Base-by-base conservation (phyloP, 768 basidiomycete species). In the Psilocybe cyanescens region DNA sequence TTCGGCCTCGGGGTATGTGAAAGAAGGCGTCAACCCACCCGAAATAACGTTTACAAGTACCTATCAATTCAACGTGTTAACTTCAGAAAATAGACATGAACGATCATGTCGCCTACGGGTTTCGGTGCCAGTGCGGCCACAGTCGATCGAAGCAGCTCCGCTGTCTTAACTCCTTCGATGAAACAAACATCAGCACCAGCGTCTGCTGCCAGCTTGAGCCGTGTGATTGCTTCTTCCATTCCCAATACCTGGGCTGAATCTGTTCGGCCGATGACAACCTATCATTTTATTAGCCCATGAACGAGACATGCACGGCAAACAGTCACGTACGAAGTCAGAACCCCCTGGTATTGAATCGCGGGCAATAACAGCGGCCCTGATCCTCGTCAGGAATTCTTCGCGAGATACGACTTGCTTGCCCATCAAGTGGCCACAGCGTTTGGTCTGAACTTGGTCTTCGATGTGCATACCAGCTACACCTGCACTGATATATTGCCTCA, bases 381-480 rank as follows among this genome's bases (percentile, higher is more conserved):
- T 87, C 45, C 91, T 86, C n/a, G 84, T 87, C 24, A 91, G 52
- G 62, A 91, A 92, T 68, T 91, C 91, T 68, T 92, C 90, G 1
- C 89, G 83, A 5, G 89, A 90, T 37, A 92, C 90, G 46, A 92
- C 89, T 70, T 91, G 89, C 73, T 93, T 93, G 51, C 91, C 91
- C 70, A 90, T 80, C 47, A 92, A 75, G 70, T 92, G 91, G 1
- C 91, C 90, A 61, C 90, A 92, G 58, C 90, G 84, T 72, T 92
- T 92, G 1, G 89, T 91, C 71, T 91, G 91, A 1, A 91, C 89
- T 74, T 92, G 90, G 68, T 91, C 90, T 72, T 92, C 90, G 41
- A 92, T 91, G 71, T 92, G 90, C 67, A 90, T 79, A 3, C 78
- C 91, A 16, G 90, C 91, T 19, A 91, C 85, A 30, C 91, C 90